Conservation (phyloP, 768 basidiomycete genomes). For the Russula abietina region DNA sequence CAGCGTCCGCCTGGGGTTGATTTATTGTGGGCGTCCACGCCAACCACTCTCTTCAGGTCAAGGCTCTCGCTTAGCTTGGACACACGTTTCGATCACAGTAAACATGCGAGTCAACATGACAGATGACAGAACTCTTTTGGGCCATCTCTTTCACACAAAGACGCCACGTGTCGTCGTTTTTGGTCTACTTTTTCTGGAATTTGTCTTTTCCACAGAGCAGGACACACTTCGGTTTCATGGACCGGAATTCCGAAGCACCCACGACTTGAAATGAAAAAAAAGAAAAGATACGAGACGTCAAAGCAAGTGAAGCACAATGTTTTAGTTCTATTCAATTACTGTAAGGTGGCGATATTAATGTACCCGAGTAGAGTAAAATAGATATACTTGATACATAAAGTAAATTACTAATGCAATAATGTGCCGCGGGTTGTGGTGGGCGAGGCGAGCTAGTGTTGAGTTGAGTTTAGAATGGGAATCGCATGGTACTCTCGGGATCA, state of each 20-base stretch:
- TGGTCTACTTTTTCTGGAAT: neutral
- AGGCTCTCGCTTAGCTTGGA: neutral
- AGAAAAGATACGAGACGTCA: neutral
- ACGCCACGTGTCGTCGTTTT: neutral
- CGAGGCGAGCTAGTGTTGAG: neutral
- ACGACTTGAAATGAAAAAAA: neutral
- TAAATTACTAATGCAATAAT: conserved; percentile 2
- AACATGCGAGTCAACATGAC: neutral
- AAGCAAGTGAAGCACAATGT: neutral
- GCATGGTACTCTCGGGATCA: neutral
- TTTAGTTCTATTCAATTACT: neutral
- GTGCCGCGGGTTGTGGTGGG: neutral
- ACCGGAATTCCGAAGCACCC: neutral
- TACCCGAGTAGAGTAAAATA: conserved; percentile 1
- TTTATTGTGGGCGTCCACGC: neutral
- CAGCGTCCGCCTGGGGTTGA: neutral
- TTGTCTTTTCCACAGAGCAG: neutral
- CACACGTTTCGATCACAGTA: conserved; percentile 2
- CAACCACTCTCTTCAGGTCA: neutral
- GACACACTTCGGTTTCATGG: neutral
- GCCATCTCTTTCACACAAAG: neutral
- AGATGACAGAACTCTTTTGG: neutral
- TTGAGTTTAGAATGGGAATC: conserved; percentile 18
- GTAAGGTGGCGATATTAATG: neutral
- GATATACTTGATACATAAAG: conserved; percentile 15